A percentile compares a stretch with the other conserved stretches of the same genome.
Evolutionary conservation across 345 rosid species (phyloP).

Genomic region (Luvunga scandens): DNA sequence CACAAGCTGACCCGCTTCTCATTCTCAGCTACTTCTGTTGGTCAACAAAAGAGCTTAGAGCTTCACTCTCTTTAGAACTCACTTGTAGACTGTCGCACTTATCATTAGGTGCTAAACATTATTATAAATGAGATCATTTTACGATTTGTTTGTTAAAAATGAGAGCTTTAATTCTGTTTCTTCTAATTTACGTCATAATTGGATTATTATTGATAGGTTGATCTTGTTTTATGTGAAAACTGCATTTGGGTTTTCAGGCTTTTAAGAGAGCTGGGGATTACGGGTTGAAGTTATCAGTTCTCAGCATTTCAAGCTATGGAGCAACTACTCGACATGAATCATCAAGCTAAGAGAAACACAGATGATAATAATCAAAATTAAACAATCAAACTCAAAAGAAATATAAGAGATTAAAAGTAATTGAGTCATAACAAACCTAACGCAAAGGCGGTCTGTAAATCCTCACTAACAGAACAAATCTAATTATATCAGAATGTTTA

Average conservation of each 20-base stretch:
- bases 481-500: no score
- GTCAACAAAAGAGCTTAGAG: slow-evolving; percentile 43
- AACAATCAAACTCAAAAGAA: no score
- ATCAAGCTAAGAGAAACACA: no score
- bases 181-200: slow-evolving; percentile 50
- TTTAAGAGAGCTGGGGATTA: slow-evolving; percentile 73
- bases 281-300: slow-evolving; percentile 57
- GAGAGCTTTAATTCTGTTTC: slow-evolving; percentile 37
- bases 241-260: slow-evolving; percentile 52
- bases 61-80: slow-evolving; percentile 43
- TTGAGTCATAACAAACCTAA: no score
- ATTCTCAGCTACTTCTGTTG: slow-evolving; percentile 58
- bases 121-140: slow-evolving; percentile 65
- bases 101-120: slow-evolving; percentile 43
- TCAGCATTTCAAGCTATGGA: background rate
- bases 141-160: slow-evolving; percentile 50
- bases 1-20: slow-evolving; percentile 51
- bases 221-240: slow-evolving; percentile 54
- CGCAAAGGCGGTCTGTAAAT: no score
- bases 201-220: slow-evolving; percentile 64
- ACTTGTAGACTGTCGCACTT: slow-evolving; percentile 45
- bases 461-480: no score
- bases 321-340: no score
- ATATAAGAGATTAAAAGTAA: no score
- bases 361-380: no score